Conservation (phyloP, 495 filamentous ascomycete species). For the Penicillium egyptiacum region DNA sequence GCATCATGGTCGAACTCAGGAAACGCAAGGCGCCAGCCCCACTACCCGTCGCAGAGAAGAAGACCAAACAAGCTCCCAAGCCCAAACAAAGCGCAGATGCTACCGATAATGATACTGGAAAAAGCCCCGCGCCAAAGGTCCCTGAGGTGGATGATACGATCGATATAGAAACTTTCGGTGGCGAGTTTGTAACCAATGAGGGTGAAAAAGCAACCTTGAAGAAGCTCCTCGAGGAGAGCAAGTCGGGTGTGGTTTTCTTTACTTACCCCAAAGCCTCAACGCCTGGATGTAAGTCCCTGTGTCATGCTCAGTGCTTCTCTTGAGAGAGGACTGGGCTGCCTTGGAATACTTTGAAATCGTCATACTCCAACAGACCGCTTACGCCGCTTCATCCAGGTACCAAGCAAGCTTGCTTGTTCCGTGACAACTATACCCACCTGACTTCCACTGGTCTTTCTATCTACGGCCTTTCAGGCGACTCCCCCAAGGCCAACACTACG, state of each 20-base stretch:
- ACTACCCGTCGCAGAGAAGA: constrained; percentile 56
- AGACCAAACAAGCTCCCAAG: constrained; percentile 51
- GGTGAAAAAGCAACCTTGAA: constrained; percentile 74
- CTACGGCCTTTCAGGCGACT: constrained; percentile 86
- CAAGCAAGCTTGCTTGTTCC: constrained; percentile 88
- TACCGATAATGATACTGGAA: constrained; percentile 26
- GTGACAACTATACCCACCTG: constrained; percentile 74
- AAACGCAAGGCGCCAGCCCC: constrained; percentile 69
- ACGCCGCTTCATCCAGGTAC: constrained; percentile 62
- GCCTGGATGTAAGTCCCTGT: constrained; percentile 76
- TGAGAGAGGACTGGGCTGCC: background rate
- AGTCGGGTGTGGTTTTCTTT: constrained; percentile 85
- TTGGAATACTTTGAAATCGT: background rate
- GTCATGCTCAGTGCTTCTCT: background rate
- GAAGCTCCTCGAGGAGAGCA: constrained; percentile 75
- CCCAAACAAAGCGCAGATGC: constrained; percentile 40
- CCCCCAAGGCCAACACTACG: constrained; percentile 82
- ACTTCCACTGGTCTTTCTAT: constrained; percentile 80
- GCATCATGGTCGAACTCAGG: constrained; percentile 63
- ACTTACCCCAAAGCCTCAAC: constrained; percentile 96
- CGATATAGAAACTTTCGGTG: constrained; percentile 70
- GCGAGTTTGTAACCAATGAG: constrained; percentile 81
- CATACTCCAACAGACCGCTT: background rate
- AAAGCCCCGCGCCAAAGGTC: constrained; percentile 25
- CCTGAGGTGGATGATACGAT: constrained; percentile 55